These are phyloP conservation scores for Filosporella fistucella DNA, from an alignment of 495 filamentous ascomycete species.

Conservation along the genomic window DNA sequence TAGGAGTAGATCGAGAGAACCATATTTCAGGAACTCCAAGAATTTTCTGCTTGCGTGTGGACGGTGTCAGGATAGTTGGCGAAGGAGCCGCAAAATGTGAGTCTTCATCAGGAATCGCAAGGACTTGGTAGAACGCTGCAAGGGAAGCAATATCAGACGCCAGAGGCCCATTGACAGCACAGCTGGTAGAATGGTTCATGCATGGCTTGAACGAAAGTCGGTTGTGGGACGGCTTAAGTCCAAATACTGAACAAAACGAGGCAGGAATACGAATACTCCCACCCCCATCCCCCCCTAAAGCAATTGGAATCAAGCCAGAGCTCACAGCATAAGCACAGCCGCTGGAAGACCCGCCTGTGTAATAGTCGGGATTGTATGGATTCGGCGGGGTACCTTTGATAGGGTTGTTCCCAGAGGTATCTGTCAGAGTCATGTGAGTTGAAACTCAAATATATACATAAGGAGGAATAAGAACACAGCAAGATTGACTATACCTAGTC, in stretches of 20 bases:
- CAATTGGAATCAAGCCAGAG: constrained; percentile 74
- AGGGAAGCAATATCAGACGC: constrained; percentile 74
- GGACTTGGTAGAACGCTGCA: constrained; percentile 69
- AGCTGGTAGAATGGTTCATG: constrained; percentile 9
- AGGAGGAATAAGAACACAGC: too few species aligned
- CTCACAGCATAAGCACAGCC: constrained; percentile 76
- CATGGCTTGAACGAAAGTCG: constrained; percentile 39
- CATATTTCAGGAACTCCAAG: constrained; percentile 72
- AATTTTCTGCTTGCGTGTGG: constrained; percentile 27
- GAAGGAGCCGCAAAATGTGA: constrained; percentile 17
- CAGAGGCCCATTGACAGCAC: constrained; percentile 70
- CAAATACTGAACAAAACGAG: constrained; percentile 81
- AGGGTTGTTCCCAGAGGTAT: constrained; percentile 81
- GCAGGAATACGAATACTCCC: constrained; percentile 82
- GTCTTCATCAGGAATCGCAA: constrained; percentile 63
- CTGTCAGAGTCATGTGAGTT: constrained; percentile 29
- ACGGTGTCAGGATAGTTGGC: constrained; percentile 26
- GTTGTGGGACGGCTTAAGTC: constrained; percentile 78
- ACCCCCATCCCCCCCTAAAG: constrained; percentile 81
- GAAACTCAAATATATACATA: background rate
- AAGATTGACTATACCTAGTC: constrained; percentile 27
- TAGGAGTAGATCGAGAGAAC: constrained; percentile 61
- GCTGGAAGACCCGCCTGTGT: constrained; percentile 84
- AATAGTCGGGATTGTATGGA: constrained; percentile 75
- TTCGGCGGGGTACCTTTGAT: constrained; percentile 76